Base-by-base conservation (phyloP, 1,139 yeast species). In the Zygosaccharomyces pseudobailii region DNA sequence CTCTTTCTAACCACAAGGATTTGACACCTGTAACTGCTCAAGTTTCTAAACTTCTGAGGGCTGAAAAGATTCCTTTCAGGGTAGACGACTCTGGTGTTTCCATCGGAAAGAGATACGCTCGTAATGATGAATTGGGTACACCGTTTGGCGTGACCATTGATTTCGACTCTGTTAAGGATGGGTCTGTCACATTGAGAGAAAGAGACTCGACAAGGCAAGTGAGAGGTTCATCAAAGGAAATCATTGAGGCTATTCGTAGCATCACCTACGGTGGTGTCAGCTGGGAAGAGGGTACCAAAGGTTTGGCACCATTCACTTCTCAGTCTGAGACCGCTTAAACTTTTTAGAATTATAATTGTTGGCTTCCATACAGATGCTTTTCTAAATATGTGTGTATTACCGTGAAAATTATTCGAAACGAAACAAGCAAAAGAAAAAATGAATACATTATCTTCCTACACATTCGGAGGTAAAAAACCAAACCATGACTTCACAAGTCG, bases 71-170 rank as follows among this genome's bases (percentile, higher is more conserved):
- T 61, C 94, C 97, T 56, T 88, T 90, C 77, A 92, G 90, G 78
- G 84, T 90, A 50, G 99, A 94, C 69, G 98, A 94, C 69, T 89
- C 97, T 17, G 86, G 95, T 63, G 97, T 96, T 31, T 88, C 97
- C 27, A 92, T 94, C 62, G 99, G 99, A 74, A 88, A 90, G 76
- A 86, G 99, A 74, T 94, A 94, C 65, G 90, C 98, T 53, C 87
- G 99, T 76, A 94, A 94, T 70, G 99, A 94, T 71, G 99, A 94
- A 74, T 80, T 94, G 69, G 99, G 99, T 71, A 94, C 98, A 49
- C 98, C 99, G 59, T 94, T 92, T 66, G 99, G 99, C 71, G 81
- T 94, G 69, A 94, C 99, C 56, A 86, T 94, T 61, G 99, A 94
- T 71, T 94, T 94, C 70, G 97, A 94, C 56, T 84, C 96, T 46